Evolutionary conservation across 768 basidiomycete species (phyloP), one percentile per base, ranked within the genome.

Genomic region (Rossbeevera mucosa): DNA sequence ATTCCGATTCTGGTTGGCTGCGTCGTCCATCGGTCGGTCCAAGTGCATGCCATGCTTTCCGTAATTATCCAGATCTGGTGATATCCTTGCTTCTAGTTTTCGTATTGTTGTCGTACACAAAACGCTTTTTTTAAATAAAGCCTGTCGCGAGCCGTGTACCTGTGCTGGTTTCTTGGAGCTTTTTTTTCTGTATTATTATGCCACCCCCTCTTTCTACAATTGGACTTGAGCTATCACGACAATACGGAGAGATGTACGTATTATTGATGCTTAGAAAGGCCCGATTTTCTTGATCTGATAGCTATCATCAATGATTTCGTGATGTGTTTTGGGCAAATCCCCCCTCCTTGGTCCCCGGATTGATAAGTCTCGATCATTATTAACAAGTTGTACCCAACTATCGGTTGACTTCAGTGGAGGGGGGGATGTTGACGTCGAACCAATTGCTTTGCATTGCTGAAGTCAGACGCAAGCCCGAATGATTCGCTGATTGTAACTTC

Each of bases 161-260:
- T 21, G 29, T 69, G 62, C 53, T 51, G 21, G 14, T 20, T 67
- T 69, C 63, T 67, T 67, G 65, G 59, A 63, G 47, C 45, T 57
- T 47, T 38, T 18, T 5, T 67, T 56, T 57, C 55, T 69, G 58
- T 67, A 69, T 65, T 45, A 44, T 44, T 45, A 63, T 64, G 52
- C 36, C 63, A 57, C 53, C 54, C 56, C 55, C 44, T 66, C 11
- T 36, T 36, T 20, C 36, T 38, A 38, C 47, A 25, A 52, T 49
- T 38, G 57, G 55, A 64, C 48, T 24, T 22, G 28, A 43, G 47
- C 47, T 41, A 54, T 46, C 50, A 55, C 43, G 33, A 16, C 33
- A 36, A 36, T n/a, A 2, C 46, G 36, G 4, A 44, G 42, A 44
- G 48, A 48, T 25, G 41, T 46, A 47, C 43, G 14, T 64, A 64